Base-by-base conservation (phyloP, 345 rosid species). In the Aquilaria yunnanensis region DNA sequence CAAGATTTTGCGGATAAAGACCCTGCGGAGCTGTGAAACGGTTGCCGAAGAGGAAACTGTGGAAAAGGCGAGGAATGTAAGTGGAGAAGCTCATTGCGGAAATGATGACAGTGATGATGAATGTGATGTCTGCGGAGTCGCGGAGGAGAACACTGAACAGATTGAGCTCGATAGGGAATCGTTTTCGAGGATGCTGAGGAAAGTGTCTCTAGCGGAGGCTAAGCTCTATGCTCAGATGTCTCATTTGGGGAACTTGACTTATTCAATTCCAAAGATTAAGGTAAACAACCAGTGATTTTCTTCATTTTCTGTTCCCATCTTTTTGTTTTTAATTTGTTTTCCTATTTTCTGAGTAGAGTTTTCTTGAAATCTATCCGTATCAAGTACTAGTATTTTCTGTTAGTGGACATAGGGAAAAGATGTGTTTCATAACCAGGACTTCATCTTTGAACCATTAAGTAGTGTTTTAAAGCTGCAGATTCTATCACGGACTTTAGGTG, bases 151-250 rank as follows among this genome's bases (percentile, higher is more conserved):
- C 2, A 83, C 66, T 1, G 73, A 70, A 14, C 82, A 71, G 67
- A 56, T 75, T 32, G 77, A 79, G 62, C 76, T 90, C 69, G 92
- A 85, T 50, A 78, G 82, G 69, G 89, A 84, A 57, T 75, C 87
- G 32, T 93, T 93, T 65, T 84, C 89, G 46, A 78, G 72, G 61
- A 74, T 93, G 86, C 68, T 93, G n/a, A 69, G 66, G 71, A 86
- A 74, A 80, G 83, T 80, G n/a, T 67, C 90, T 45, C 66, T 93
- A 37, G 67, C 72, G 29, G 97, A 88, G 65, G 89, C 97, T 12
- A 80, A 81, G 74, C 63, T 93, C 63, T 90, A 84, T 62, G 90
- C 90, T 16, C 84, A 90, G 73, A 70, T 93, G 81, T 86, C 94
- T 1, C 84, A 84, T 74, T 50, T 93, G 58, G 98, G 94, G 12